Evolutionary conservation across 2,329 filamentous ascomycete genomes (phyloP).

Genomic region (Tetracladium maxilliforme): DNA sequence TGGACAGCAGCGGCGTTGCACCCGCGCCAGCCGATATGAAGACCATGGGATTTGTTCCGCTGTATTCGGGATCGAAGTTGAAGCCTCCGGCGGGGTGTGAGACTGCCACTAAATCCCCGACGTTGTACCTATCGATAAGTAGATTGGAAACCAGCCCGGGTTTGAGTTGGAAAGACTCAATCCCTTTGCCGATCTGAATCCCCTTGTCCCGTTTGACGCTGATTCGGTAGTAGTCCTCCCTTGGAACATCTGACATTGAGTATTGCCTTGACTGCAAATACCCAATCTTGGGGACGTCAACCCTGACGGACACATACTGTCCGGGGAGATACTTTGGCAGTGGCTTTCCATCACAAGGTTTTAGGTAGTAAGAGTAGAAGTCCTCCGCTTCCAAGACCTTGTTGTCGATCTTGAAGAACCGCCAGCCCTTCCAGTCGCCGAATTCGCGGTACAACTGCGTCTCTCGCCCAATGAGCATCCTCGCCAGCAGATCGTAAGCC

Average conservation of each 20-base stretch:
- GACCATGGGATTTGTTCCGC: conserved; percentile 36
- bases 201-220: conserved; percentile 51
- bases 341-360: conserved; percentile 40
- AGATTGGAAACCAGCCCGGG: conserved; percentile 36
- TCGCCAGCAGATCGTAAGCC: conserved; percentile 57
- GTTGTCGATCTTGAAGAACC: conserved; percentile 36
- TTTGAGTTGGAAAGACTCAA: conserved; percentile 17
- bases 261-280: conserved; percentile 62
- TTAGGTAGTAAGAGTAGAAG: conserved; percentile 58
- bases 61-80: conserved; percentile 34
- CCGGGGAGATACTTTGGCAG: conserved; percentile 53
- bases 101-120: conserved; percentile 37
- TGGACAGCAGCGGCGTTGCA: conserved; percentile 49
- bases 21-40: conserved; percentile 56
- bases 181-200: conserved; percentile 10
- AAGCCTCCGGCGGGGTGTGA: conserved; percentile 46
- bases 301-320: conserved; percentile 56
- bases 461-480: conserved; percentile 56
- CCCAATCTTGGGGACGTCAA: conserved; percentile 45
- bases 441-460: conserved; percentile 38
- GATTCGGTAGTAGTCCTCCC: conserved; percentile 48
- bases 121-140: conserved; percentile 29
- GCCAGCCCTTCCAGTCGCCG: conserved; percentile 30
- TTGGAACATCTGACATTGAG: conserved; percentile 47
- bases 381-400: conserved; percentile 46